Base-by-base conservation (phyloP, 345 rosid genomes). In the Draba incana region DNA sequence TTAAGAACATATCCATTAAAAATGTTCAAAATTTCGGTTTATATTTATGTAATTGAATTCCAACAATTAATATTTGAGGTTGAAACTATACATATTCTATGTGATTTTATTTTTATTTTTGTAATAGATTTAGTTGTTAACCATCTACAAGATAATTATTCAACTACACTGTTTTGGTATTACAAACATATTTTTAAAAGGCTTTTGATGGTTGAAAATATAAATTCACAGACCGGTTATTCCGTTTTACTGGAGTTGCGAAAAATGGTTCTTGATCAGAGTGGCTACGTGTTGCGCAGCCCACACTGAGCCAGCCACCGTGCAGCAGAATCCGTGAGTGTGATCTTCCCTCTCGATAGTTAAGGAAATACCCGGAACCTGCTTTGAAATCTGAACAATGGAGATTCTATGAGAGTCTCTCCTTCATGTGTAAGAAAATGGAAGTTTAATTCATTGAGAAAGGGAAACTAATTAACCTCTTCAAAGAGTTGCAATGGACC, bases 301-400 rank as follows among this genome's bases (percentile, higher is more conserved):
- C 94, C 98, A 92, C 0, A 20, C 41, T 0, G 97, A 88, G 75
- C 97, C 97, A 68, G 93, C 89, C 66, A 85, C 81, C 0, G 89
- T 83, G 84, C 90, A 83, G 76, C 84, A 76, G 85, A 92, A 92
- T 14, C 77, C 69, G 64, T 90, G 96, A 25, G 81, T 81, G 72
- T 86, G 92, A 68, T 92, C 96, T 76, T 90, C 92, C 68, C 88
- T 83, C 77, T 90, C 98, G 8, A 90, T 77, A 52, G 92, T 72
- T 38, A 90, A 65, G 41, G 77, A 13, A 46, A 86, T 78, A 43
- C 66, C 79, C 0, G 91, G 88, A 52, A 81, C 86, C 73, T 77
- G 84, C 79, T 78, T 76, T 3, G 87, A 81, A 20, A 86, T 85
- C 98, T 92, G 81, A 24, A 6, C 64, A 38, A 77, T 62, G 50